Conservation (phyloP, 805 yeast genomes). For the Candida xiaguanensis region DNA sequence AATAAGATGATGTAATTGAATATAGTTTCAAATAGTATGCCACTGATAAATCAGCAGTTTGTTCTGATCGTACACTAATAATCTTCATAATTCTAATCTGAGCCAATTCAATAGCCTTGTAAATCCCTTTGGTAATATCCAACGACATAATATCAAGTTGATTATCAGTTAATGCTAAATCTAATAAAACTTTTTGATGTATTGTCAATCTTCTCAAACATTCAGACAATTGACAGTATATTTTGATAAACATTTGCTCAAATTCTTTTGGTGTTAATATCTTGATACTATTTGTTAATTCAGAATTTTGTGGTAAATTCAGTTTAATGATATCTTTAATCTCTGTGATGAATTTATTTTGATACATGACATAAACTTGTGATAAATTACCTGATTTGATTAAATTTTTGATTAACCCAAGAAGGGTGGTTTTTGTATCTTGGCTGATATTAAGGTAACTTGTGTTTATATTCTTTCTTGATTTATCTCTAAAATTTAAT, state of each 20-base stretch:
- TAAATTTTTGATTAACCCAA: constrained; percentile 50
- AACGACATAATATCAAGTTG: constrained; percentile 49
- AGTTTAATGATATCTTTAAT: constrained; percentile 67
- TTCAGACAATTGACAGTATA: constrained; percentile 64
- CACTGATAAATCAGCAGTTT: constrained; percentile 53
- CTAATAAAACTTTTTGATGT: constrained; percentile 78
- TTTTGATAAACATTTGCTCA: constrained; percentile 60
- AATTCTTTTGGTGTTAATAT: constrained; percentile 72
- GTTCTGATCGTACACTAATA: constrained; percentile 70
- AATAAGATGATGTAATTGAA: constrained; percentile 61
- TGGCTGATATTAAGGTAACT: constrained; percentile 31
- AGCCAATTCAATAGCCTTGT: constrained; percentile 63
- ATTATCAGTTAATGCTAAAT: constrained; percentile 48
- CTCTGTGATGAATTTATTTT: constrained; percentile 65
- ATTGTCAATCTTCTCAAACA: constrained; percentile 67
- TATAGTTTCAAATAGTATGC: constrained; percentile 66
- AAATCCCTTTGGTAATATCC: constrained; percentile 64
- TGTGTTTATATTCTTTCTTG: constrained; percentile 27
- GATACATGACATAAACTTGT: constrained; percentile 60
- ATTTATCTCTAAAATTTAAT: constrained; percentile 27
- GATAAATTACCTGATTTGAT: constrained; percentile 58
- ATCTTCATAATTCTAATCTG: constrained; percentile 78
- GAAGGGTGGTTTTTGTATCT: constrained; percentile 40
- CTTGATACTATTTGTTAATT: constrained; percentile 41
- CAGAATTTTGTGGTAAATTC: constrained; percentile 49